These are phyloP conservation scores for Pyrenochaeta sp. DNA, from an alignment of 2,329 filamentous ascomycete species.

Conservation along the genomic window DNA sequence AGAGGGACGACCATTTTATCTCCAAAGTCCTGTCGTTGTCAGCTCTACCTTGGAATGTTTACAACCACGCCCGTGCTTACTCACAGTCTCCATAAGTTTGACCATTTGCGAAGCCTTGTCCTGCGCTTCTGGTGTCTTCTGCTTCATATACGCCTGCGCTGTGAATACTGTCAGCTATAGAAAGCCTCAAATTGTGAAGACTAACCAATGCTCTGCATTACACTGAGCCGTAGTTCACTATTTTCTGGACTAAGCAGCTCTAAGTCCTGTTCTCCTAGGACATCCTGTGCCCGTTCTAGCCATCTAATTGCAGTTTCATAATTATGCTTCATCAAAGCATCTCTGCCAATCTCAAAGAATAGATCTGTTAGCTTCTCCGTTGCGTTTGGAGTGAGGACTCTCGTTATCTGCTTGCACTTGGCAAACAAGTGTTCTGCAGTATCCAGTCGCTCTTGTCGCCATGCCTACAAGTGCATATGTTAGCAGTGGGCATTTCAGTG, in stretches of 20 bases:
- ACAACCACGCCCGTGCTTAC: background rate
- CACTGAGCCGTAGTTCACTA: conserved; percentile 70
- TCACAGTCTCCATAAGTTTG: conserved; percentile 65
- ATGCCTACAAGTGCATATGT: conserved; percentile 63
- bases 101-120: conserved; percentile 66
- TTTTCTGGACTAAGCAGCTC: conserved; percentile 67
- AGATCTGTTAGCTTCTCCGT: conserved; percentile 72
- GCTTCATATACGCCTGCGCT: conserved; percentile 64
- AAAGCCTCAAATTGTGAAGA: background rate
- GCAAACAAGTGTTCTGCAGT: conserved; percentile 80
- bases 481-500: background rate
- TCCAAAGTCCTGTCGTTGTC: conserved; percentile 59
- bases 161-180: conserved; percentile 41
- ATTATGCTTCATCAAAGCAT: conserved; percentile 62
- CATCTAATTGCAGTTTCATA: conserved; percentile 70
- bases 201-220: conserved; percentile 66
- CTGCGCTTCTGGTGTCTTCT: conserved; percentile 55
- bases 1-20: conserved; percentile 72
- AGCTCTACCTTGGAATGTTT: background rate
- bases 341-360: conserved; percentile 76
- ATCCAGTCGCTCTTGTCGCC: conserved; percentile 75
- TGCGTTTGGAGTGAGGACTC: conserved; percentile 56
- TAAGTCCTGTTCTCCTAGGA: conserved; percentile 65
- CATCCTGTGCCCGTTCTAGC: conserved; percentile 72
- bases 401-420: conserved; percentile 59